Evolutionary conservation across 306 rosid genomes (phyloP).

Genomic region (Vicia villosa): DNA sequence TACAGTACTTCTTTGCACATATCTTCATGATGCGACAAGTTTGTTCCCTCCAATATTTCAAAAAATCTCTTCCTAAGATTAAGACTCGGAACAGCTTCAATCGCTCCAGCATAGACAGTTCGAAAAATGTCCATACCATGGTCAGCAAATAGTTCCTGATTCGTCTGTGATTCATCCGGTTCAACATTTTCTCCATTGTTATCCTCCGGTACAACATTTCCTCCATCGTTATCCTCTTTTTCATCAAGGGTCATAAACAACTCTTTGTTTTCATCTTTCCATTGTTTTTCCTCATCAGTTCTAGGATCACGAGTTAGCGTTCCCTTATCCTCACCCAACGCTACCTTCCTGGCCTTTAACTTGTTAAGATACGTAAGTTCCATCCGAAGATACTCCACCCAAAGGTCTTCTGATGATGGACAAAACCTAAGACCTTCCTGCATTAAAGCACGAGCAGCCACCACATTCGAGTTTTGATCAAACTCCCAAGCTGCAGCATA

Average conservation of each 20-base stretch:
- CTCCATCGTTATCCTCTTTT: slow-evolving; percentile 42
- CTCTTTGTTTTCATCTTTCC: slow-evolving; percentile 82
- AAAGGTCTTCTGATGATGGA: slow-evolving; percentile 76
- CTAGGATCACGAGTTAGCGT: slow-evolving; percentile 50
- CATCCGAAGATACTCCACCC: slow-evolving; percentile 96
- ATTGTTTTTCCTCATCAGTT: slow-evolving; percentile 61
- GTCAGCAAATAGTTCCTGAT: slow-evolving; percentile 54
- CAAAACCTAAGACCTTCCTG: slow-evolving; percentile 83
- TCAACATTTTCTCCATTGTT: slow-evolving; percentile 40
- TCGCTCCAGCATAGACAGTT: slow-evolving; percentile 66
- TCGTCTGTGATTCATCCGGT: slow-evolving; percentile 45
- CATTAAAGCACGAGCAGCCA: slow-evolving; percentile 89
- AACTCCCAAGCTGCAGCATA: slow-evolving; percentile 99
- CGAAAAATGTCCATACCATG: slow-evolving; percentile 57
- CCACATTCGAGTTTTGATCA: slow-evolving; percentile 74
- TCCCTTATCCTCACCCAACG: slow-evolving; percentile 87
- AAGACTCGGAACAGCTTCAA: slow-evolving; percentile 74
- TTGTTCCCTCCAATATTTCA: slow-evolving; percentile 78
- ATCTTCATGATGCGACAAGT: slow-evolving; percentile 67
- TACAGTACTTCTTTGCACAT: slow-evolving; percentile 60
- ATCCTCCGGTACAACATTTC: slow-evolving; percentile 37
- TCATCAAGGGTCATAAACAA: slow-evolving; percentile 67
- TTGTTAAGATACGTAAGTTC: slow-evolving; percentile 87
- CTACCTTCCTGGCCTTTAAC: slow-evolving; percentile 87
- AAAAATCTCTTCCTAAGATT: slow-evolving; percentile 68